phyloP scores from a whole-genome alignment of 2,329 filamentous ascomycete species.

The Tolypocladium sp. region DNA sequence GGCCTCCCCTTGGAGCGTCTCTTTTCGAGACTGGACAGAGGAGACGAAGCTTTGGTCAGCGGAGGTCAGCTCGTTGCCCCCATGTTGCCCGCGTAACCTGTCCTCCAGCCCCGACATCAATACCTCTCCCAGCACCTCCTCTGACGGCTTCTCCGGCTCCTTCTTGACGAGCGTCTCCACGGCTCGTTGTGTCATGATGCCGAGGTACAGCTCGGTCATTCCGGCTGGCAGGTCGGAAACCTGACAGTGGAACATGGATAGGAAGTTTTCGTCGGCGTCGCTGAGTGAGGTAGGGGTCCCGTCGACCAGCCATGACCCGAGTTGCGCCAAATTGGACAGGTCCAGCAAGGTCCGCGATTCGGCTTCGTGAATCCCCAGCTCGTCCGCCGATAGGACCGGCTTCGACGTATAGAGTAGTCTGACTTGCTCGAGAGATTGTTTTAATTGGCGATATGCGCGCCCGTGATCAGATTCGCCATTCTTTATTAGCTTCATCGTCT shows the following conservation, averaged over 20 bases:
- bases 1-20: slow-evolving; percentile 19
- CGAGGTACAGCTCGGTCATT: slow-evolving; percentile 33
- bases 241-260: slow-evolving; percentile 33
- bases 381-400: slow-evolving; percentile 21
- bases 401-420: slow-evolving; percentile 23
- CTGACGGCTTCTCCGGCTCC: slow-evolving; percentile 37
- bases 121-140: slow-evolving; percentile 45
- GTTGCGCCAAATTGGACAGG: slow-evolving; percentile 39
- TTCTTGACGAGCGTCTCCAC: slow-evolving; percentile 44
- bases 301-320: slow-evolving; percentile 30
- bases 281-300: slow-evolving; percentile 26
- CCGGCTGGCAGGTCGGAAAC: slow-evolving; percentile 34
- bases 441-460: slow-evolving; percentile 20
- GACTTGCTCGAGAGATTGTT: slow-evolving; percentile 21
- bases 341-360: slow-evolving; percentile 29
- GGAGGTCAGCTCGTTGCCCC: slow-evolving; percentile 20
- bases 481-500: slow-evolving; percentile 21
- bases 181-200: slow-evolving; percentile 39
- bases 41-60: slow-evolving; percentile 24
- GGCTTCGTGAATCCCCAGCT: slow-evolving; percentile 21
- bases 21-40: slow-evolving; percentile 22
- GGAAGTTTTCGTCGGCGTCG: slow-evolving; percentile 35
- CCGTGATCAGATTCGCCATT: slow-evolving; percentile 22
- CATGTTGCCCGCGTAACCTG: slow-evolving; percentile 25
- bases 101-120: slow-evolving; percentile 48